Evolutionary conservation across 129 eudicot genomes (phyloP), one percentile per base, ranked within the genome.

Genomic region (Pulicaria dysenterica): DNA sequence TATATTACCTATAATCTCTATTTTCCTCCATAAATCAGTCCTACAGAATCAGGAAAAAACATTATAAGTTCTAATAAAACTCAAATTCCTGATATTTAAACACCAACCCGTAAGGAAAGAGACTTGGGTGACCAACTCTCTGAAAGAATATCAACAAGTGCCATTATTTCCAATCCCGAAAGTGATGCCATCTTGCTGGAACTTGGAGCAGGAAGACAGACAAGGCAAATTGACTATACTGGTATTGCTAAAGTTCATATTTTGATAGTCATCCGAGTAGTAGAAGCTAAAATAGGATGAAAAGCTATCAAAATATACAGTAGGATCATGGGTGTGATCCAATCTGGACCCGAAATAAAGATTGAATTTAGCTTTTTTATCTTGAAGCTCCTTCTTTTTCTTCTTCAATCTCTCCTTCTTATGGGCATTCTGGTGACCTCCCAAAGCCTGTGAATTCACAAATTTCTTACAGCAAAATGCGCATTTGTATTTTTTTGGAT

Each of bases 381-480:
- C 84, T 60, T 80, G 73, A 68, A 74, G 31, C 53, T 80, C 80
- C 58, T 44, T 59, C 72, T 43, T 80, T 69, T 74, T 80, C 67
- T 80, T 80, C 73, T 64, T 53, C 72, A 62, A 1, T 39, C 77
- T 80, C 61, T 80, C 85, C 73, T 75, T 80, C 69, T 76, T 81
- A 76, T 81, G 78, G 57, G 81, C 78, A 64, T 81, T 81, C 45
- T 80, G 84, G 60, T 68, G 80, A 60, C 84, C 84, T 74, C 84
- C 84, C 14, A 80, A 37, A 43, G 84, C 84, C 46, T 80, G 80
- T 16, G 77, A 80, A 69, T 53, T 80, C 77, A 62, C 6, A 74
- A 80, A 80, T 75, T 61, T 80, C 67, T 80, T 80, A 17, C 24
- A 70, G 58, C 80, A 80, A 75, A 74, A 80, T 0, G 44, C 31